Percentiles rank a stretch among this genome's conserved stretches.
These are phyloP conservation scores for Mycosphaerella sp. DNA, from an alignment of 2,329 filamentous ascomycete species.

Conservation along the genomic window DNA sequence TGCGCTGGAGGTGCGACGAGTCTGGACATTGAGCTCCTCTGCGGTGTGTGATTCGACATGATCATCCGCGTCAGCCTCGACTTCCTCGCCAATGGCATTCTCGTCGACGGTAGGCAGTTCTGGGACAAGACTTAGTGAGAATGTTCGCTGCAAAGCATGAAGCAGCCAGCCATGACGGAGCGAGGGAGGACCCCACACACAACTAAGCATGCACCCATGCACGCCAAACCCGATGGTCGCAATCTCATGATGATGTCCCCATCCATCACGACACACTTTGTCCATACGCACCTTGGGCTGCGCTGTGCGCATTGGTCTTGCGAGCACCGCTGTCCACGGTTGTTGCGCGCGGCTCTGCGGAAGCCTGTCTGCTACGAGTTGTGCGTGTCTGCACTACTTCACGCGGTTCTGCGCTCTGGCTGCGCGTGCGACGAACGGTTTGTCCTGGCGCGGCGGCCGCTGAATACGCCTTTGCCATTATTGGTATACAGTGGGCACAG, in stretches of 20 bases:
- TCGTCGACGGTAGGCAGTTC: slow-evolving; percentile 12
- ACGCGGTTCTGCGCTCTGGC: slow-evolving; percentile 12
- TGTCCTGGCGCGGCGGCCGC: slow-evolving; percentile 6
- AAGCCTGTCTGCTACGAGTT: background rate
- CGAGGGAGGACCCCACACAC: background rate
- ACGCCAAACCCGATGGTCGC: background rate
- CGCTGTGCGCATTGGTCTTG: background rate
- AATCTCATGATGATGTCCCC: too few species aligned
- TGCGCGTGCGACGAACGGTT: slow-evolving; percentile 10
- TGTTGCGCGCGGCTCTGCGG: background rate
- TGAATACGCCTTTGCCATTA: slow-evolving; percentile 12
- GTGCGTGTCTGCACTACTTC: background rate
- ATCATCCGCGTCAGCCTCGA: slow-evolving; percentile 6
- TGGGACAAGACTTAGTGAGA: background rate
- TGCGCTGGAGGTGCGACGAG: slow-evolving; percentile 17
- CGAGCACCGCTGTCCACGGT: background rate
- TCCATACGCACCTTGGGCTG: background rate
- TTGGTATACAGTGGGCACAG: background rate
- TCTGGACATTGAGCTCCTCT: slow-evolving; percentile 21
- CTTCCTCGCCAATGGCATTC: slow-evolving; percentile 11
- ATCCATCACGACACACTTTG: background rate
- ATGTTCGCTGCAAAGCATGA: background rate
- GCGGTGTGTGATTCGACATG: slow-evolving; percentile 10
- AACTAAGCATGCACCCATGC: background rate
- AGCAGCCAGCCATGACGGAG: background rate